Base-by-base conservation (phyloP, 2,329 filamentous ascomycete species). In the Diaporthe ilicicola region DNA sequence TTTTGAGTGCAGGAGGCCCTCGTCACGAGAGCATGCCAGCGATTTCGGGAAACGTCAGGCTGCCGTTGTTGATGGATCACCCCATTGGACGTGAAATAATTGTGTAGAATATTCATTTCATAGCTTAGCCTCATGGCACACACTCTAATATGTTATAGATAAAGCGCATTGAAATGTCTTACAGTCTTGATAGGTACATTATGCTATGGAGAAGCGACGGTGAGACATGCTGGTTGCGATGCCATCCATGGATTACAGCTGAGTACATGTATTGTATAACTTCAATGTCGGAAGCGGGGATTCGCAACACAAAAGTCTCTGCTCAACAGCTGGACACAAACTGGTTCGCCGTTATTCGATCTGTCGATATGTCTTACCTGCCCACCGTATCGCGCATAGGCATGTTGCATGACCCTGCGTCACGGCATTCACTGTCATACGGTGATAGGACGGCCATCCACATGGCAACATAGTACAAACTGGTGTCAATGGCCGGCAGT, bases 1-100 rank as follows among this genome's bases (percentile, higher is more conserved):
- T 81, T 80, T 54, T 81, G 54, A 71, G 19, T 12, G n/a, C 19
- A 32, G 56, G 22, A 17, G 22, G 1, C 29, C 19, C 10, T 34
- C 12, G 27, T 8, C 39, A 17, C 6, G 12, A 24, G 27, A 19
- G 12, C 19, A 34, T 61, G 42, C 9, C 15, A 15, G 24, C 19
- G 2, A 19, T 46, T n/a, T n/a, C n/a, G n/a, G n/a, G 22, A 4
- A 13, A 48, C 27, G 19, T 24, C 22, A n/a, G 7, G 15, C 4
- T 3, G 19, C 29, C n/a, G 17, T 7, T 3, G 42, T 1, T 12
- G 1, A 32, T 39, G 19, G 4, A 13, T 24, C 37, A 9, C 8
- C 13, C 6, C 24, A 7, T 13, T 2, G 29, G 17, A 24, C 3
- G 19, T 17, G 15, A 13, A n/a, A 19, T 17, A 29, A 19, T 17